Evolutionary conservation across 352 stramenopile genomes (phyloP), one percentile per base, ranked within the genome.

Genomic region (Phytopythium boreale): DNA sequence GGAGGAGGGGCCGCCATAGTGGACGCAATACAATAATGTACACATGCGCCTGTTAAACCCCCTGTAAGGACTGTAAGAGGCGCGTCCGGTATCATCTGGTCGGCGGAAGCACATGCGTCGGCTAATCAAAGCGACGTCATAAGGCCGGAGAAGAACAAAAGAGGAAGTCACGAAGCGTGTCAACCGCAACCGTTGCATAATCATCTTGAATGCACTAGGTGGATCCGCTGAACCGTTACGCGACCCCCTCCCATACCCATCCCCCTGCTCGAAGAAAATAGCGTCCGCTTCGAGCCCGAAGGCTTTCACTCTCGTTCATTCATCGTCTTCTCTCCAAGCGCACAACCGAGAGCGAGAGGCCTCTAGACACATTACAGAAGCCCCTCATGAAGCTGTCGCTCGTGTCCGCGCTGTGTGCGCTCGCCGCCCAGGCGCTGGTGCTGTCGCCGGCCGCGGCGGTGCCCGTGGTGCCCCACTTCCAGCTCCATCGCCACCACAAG

Each of bases 341-440:
- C 47, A 4, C 4, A 55, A 19, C 20, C 43, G 10, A 26, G 43
- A 14, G 0, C 2, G n/a, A n/a, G 7, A 26, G 20, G 10, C 43
- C 41, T 15, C 9, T 7, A 7, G 43, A 49, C 39, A n/a, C 37
- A 20, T n/a, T 34, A 34, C 4, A 2, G 26, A 19, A 7, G 14
- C n/a, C 39, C 34, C 50, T n/a, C 34, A 75, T 77, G 67, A 66
- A 69, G 56, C 51, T 73, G 46, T 37, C 7, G 29, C 6, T 41
- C 0, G 37, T 56, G 15, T 39, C 60, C 8, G 61, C 56, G 39
- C 49, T 75, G 46, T 58, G 66, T 63, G 51, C 60, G 22, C 39
- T 76, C 14, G 67, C 63, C 15, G 52, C 65, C 17, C 60, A 61
- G 68, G 41, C 64, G 19, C 20, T 15, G 43, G 20, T 34, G 24